phyloP scores from a whole-genome alignment of 129 eudicot species.

The Arctium lappa region DNA sequence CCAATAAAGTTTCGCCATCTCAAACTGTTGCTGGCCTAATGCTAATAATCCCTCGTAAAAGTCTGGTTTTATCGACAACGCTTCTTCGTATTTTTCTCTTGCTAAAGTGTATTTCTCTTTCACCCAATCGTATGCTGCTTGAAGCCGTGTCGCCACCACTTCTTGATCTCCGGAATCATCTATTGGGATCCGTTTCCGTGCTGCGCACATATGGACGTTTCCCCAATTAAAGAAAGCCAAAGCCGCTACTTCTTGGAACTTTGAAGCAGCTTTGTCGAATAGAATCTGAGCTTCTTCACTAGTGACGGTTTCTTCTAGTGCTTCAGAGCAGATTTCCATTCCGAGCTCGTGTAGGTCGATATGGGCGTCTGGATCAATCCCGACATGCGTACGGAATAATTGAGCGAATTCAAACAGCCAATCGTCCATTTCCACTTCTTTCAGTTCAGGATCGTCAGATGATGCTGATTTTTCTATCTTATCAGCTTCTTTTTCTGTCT shows the following conservation, averaged over 20 bases:
- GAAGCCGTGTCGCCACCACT: conserved; percentile 58
- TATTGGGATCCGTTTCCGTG: conserved; percentile 82
- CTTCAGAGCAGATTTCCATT: conserved; percentile 96
- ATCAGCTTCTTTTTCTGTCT: conserved; percentile 45
- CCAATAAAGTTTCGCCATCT: conserved; percentile 98
- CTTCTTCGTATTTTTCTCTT: conserved; percentile 86
- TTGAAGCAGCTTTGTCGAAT: conserved; percentile 86
- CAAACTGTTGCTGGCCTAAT: conserved; percentile 94
- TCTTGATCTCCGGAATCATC: conserved; percentile 80
- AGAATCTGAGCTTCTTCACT: conserved; percentile 90
- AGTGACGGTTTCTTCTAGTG: conserved; percentile 90
- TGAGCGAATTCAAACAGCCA: conserved; percentile 98
- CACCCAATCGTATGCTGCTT: conserved; percentile 90
- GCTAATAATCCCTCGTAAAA: conserved; percentile 93
- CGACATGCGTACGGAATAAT: conserved; percentile 79
- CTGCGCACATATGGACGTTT: conserved; percentile 98
- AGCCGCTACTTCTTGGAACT: conserved; percentile 98
- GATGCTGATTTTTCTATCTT: conserved; percentile 42
- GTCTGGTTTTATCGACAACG: conserved; percentile 73
- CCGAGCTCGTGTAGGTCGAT: conserved; percentile 93
- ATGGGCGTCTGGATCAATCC: conserved; percentile 94
- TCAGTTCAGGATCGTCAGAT: conserved; percentile 68
- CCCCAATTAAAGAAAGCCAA: conserved; percentile 97
- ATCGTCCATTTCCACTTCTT: conserved; percentile 96
- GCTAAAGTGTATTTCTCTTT: conserved; percentile 77